Conservation (phyloP, 2,329 filamentous ascomycete genomes). For the Macroventuria anomochaeta region DNA sequence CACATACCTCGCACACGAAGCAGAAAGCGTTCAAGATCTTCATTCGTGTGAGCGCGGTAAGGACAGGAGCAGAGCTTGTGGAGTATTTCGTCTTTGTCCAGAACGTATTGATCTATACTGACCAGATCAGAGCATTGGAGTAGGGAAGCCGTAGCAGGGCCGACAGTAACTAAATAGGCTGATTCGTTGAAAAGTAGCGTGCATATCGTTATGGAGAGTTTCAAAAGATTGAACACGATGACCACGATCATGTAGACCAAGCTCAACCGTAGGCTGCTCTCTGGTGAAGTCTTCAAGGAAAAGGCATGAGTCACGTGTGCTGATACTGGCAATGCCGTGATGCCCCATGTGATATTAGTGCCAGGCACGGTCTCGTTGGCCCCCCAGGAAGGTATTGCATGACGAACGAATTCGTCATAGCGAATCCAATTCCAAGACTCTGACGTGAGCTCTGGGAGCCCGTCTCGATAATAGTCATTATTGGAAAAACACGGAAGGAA, state of each 20-base stretch:
- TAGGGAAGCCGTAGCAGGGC: constrained; percentile 27
- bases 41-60: neutral
- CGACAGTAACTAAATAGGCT: constrained; percentile 25
- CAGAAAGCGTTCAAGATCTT: neutral
- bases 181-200: constrained; percentile 13
- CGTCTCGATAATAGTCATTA: no score
- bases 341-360: no score
- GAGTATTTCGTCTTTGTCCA: constrained; percentile 3
- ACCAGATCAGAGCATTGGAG: constrained; percentile 20
- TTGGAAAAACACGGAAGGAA: no score
- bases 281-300: neutral
- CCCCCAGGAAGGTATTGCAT: no score
- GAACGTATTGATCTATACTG: neutral
- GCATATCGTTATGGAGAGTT: constrained; percentile 23
- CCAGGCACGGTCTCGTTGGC: no score
- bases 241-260: constrained; percentile 26
- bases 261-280: constrained; percentile 26
- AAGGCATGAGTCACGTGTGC: constrained; percentile 15
- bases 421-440: no score
- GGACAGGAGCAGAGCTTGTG: neutral
- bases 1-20: neutral
- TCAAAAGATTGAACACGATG: constrained; percentile 18
- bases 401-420: no score
- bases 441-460: no score
- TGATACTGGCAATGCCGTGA: neutral